Base-by-base conservation (phyloP, 2,329 filamentous ascomycete genomes). In the Westerdykella ornata region DNA sequence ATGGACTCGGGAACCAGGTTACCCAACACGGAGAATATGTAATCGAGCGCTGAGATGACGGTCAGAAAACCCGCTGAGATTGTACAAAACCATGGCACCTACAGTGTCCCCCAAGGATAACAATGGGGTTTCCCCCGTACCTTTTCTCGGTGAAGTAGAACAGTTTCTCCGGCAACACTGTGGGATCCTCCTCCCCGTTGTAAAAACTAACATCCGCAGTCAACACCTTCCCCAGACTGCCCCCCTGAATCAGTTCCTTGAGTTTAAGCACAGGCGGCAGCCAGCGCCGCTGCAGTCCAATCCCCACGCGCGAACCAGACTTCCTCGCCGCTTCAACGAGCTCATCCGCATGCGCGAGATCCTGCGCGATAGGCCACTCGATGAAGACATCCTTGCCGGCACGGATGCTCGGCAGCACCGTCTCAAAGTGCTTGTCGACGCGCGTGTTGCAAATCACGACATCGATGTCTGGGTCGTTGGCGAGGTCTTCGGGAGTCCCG, bases 121-220 rank as follows among this genome's bases (percentile, higher is more conserved):
- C 61, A 20, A 68, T 48, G 37, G 60, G 44, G 20, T 68, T 68
- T 5, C 59, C 66, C 1, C 66, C 66, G 7, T 78, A 50, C 3
- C 63, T 57, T 11, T 65, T 62, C 13, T 77, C 62, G 0, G 70
- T 59, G 37, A 80, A 76, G 43, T 78, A 81, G 37, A 62, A 60
- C 39, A 76, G 44, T 5, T 36, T 34, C 1, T 33, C 18, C 2
- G 51, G 47, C 13, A 50, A 19, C 2, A 49, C 44, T 4, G 59
- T 54, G 1, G 53, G 38, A 15, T 51, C 46, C 7, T 39, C 48
- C 2, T 51, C 48, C 1, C 49, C 49, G 4, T 53, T 55, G 26
- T 43, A 54, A 1, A 43, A 48, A 1, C 35, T 35, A 43, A 63
- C 54, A 4, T 54, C 54, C 1, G 52, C 55, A 48, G 62, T 70